Base-by-base conservation (phyloP, 1,284 basidiomycete genomes). In the Lentinula novae-zelandiae region DNA sequence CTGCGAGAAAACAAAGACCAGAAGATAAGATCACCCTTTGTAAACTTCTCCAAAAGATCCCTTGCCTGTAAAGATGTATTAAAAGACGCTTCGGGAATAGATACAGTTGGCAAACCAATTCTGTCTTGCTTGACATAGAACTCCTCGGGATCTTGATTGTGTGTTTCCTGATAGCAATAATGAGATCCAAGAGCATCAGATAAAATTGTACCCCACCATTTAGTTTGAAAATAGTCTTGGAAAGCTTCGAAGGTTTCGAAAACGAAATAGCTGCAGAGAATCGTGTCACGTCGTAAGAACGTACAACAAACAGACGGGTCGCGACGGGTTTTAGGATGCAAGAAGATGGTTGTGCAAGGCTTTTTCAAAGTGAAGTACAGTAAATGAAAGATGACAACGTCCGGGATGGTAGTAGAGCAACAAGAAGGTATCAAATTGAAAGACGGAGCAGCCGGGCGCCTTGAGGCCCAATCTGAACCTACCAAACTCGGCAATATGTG, bases 41-140 rank as follows among this genome's bases (percentile, higher is more conserved):
- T 92, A 97, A n/a, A 98, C 95, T 74, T 97, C 95, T 69, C 95
- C 95, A 71, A 98, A 98, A 15, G 93, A 96, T 40, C 95, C 95
- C 75, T 97, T 97, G 64, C 95, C 95, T 95, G 70, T 48, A 68
- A 54, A 60, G 40, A 61, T 40, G 62, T 63, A 58, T 60, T 49
- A 42, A 55, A 15, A 64, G 61, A 20, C 15, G 48, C 57, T 62
- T 10, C 62, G 60, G 60, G 57, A 10, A 59, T 63, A 40, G 62
- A 62, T 44, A 55, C 33, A 33, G 56, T 55, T 53, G 53, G 67
- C 84, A 63, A 67, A 96, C 94, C 95, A 70, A 99, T 98, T 70
- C 94, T 86, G 75, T 96, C 92, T 78, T 98, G 96, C 72, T 91
- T 93, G 66, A 97, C 95, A 73, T 98, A 99, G 70, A 94, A 86